Evolutionary conservation across 441 rosid species (phyloP), one percentile per base, ranked within the genome.

Genomic region (Adansonia gregorii): DNA sequence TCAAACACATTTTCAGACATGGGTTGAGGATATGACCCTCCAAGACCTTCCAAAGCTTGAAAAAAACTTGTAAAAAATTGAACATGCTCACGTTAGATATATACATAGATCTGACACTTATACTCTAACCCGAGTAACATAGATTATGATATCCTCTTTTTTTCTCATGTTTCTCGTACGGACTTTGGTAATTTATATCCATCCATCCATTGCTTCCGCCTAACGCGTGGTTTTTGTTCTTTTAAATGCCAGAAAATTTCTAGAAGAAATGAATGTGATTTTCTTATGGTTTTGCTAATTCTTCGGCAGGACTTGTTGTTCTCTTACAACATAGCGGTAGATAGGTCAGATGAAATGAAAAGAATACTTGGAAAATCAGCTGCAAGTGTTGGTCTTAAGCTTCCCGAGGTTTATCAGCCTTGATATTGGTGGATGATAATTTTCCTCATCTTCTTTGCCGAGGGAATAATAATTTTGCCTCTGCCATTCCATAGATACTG

Each of bases 271-370:
- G 8, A 2, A 8, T 52, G 27, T 74, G 67, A 64, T 65, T 31
- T 19, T 31, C 10, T 76, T 67, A 55, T 61, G 79, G 12, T 68
- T 58, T 77, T 68, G 72, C 74, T 65, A 56, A 19, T 71, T 6
- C 52, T 45, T 77, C 52, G 84, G 85, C 90, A 91, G 98, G 98
- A 94, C 8, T 77, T 94, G 51, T 71, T 92, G 72, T 91, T 93
- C 84, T 96, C 99, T n/a, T 94, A 96, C 91, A 93, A 91, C 83
- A 89, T 96, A 63, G 98, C 96, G 0, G 95, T 96, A 55, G 98
- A 94, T 80, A 89, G 98, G 83, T 78, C 98, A 9, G 90, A 91
- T 1, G 98, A 96, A 85, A 88, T 94, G 94, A 89, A 88, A 83
- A 84, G 89, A 76, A 76, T 79, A 76, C 86, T 92, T 24, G 87